Base-by-base conservation (phyloP, 2,329 filamentous ascomycete species). In the Bisporella sp. region DNA sequence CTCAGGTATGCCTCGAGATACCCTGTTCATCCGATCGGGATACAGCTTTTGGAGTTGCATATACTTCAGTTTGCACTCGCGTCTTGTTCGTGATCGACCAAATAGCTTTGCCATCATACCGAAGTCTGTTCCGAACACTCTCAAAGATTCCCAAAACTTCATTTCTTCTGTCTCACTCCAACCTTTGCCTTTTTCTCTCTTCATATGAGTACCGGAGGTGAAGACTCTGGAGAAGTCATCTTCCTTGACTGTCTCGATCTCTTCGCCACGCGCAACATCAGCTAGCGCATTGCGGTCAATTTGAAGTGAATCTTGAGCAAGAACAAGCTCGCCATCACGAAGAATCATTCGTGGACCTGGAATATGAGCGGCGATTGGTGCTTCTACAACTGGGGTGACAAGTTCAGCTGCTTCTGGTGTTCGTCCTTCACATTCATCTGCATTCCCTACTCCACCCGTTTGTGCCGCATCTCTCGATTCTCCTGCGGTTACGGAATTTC, bases 111-210 rank as follows among this genome's bases (percentile, higher is more conserved):
- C 77, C 59, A 95, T 90, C 69, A 88, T 87, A 64, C 84, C 78
- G 63, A 93, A 95, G 64, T 92, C 87, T 1, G 87, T 92, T 50
- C 89, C 89, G 62, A 89, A 91, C 75, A 85, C 86, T 51, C 75
- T 71, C 2, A 95, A 73, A 1, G 81, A 84, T 31, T 83, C 77
- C 71, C 90, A 93, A 69, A 93, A 93, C 42, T 79, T 73, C 49
- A 87, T 83, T 4, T 85, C 92, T 53, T 84, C 79, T 9, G 79
- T 77, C n/a, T 79, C 74, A 46, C 75, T 80, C 89, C 89, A 95
- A 32, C 78, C 73, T 57, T 85, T 81, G 30, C 78, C 73, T 50
- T 82, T 79, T 67, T 78, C 70, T 62, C 81, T 69, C 63, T 87
- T 84, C 64, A 79, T 74, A 68, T 83, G 89, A 8, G 84, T 85